Evolutionary conservation across 352 stramenopile species (phyloP).

Genomic region (Labyrinthula sp.): DNA sequence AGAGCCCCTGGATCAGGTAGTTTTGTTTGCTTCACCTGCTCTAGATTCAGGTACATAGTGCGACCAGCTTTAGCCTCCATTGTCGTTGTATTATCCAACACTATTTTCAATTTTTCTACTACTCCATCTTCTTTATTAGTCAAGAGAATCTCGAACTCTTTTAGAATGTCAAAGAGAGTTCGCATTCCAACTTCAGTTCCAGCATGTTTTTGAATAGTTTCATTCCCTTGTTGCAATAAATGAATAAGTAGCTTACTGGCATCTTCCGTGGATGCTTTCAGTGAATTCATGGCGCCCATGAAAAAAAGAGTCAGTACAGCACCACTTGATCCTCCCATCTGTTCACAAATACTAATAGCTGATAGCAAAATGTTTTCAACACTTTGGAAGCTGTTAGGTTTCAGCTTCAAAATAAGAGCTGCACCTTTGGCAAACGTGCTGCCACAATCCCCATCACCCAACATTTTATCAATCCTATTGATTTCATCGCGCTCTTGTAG

Average conservation of each 20-base stretch:
- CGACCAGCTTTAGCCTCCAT: slow-evolving; percentile 60
- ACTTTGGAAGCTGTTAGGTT: no score
- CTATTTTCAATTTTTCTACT: no score
- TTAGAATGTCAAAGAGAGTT: slow-evolving; percentile 84
- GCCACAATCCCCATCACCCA: slow-evolving; percentile 88
- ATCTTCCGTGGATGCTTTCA: slow-evolving; percentile 12
- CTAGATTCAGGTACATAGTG: slow-evolving; percentile 67
- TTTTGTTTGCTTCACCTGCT: slow-evolving; percentile 49
- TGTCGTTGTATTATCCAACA: slow-evolving; percentile 60
- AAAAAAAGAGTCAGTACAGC: slow-evolving; percentile 79
- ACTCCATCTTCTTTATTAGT: slow-evolving; percentile 50
- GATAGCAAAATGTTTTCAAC: no score
- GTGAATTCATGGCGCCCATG: slow-evolving; percentile 33
- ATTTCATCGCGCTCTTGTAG: slow-evolving; percentile 62
- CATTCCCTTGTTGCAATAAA: slow-evolving; percentile 43
- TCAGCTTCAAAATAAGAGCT: slow-evolving; percentile 49
- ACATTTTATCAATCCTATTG: slow-evolving; percentile 68
- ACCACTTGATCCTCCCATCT: slow-evolving; percentile 75
- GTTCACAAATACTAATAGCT: slow-evolving; percentile 41
- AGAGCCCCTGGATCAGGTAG: slow-evolving; percentile 77
- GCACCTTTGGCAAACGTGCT: slow-evolving; percentile 77
- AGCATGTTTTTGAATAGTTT: slow-evolving; percentile 59
- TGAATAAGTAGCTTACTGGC: slow-evolving; percentile 37
- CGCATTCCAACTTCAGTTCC: slow-evolving; percentile 70
- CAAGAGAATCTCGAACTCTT: no score